Evolutionary conservation across 208 protist species (phyloP), one percentile per base, ranked within the genome.

Genomic region (Trypanosoma lewisi): DNA sequence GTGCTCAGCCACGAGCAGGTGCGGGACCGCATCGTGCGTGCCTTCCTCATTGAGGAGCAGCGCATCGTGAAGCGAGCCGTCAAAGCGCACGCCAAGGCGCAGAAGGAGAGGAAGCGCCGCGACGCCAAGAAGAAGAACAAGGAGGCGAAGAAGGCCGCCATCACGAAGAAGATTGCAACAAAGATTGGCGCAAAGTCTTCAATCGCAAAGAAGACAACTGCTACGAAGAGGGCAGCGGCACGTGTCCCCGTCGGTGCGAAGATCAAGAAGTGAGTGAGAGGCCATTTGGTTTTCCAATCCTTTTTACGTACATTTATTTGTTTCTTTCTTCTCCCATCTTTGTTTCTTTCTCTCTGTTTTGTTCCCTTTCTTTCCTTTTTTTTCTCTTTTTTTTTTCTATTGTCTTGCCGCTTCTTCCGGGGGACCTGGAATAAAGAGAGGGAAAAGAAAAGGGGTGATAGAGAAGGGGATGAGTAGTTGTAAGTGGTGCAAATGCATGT

Each of bases 1-100:
- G 89, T 96, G 63, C 85, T 97, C 52, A 99, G 95, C 87, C 78
- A 92, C 67, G 87, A 72, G 41, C 97, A 97, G 80, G 96, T 98
- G 62, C 91, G 94, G 66, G 85, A 98, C 60, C 89, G 97, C 75
- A 93, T 99, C 73, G 81, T 99, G 45, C 95, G 98, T 70, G 97
- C 98, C 55, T 99, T 99, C 96, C 94, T 99, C 61, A 90, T 99
- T 51, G 98, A 99, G 93, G 98, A 99, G 88, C 97, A 99, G 87
- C 98, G 98, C 87, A 97, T 99, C 70, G 97, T 99, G 53, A 99
- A 99, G 96, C 69, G 85, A 48, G 86, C 82, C 37, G 78, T 93
- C 47, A 78, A 75, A 62, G 83, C 85, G 45, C 79, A 89, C 73
- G 73, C 73, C 52, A 87, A 87, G 78, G 63, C 71, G 77, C 80